Conservation (phyloP, 2,329 filamentous ascomycete species). For the Aureobasidium sp. region DNA sequence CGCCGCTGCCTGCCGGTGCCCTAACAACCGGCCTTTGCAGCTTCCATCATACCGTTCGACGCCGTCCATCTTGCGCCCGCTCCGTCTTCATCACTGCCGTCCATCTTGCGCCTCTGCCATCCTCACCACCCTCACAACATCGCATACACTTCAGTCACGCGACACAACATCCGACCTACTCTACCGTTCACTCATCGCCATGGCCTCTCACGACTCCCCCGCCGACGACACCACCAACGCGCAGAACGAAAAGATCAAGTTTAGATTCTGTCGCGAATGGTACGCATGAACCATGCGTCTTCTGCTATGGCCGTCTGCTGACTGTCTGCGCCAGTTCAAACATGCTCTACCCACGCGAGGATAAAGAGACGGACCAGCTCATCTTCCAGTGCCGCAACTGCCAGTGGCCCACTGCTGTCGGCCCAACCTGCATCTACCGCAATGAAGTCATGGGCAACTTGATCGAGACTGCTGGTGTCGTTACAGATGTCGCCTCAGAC, state of each 20-base stretch:
- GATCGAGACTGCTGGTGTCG: slow-evolving; percentile 93
- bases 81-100: neutral
- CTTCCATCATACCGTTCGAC: neutral
- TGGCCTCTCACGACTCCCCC: slow-evolving; percentile 25
- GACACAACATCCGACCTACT: neutral
- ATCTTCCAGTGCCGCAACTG: slow-evolving; percentile 96
- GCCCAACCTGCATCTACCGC: slow-evolving; percentile 89
- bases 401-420: slow-evolving; percentile 77
- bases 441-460: slow-evolving; percentile 87
- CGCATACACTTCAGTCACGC: neutral
- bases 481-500: slow-evolving; percentile 93
- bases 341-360: slow-evolving; percentile 95
- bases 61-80: too few species aligned
- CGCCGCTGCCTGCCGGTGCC: neutral
- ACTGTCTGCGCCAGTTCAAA: slow-evolving; percentile 57
- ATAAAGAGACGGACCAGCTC: slow-evolving; percentile 71
- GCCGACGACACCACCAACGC: slow-evolving; percentile 28
- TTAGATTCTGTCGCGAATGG: slow-evolving; percentile 98
- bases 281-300: slow-evolving; percentile 29
- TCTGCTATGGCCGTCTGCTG: neutral
- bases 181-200: slow-evolving; percentile 3
- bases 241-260: slow-evolving; percentile 68
- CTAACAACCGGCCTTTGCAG: neutral
- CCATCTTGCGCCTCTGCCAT: neutral
- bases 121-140: neutral